Base-by-base conservation (phyloP, 192 early-diverging fungal genomes). In the Ambispora gerdemannii region DNA sequence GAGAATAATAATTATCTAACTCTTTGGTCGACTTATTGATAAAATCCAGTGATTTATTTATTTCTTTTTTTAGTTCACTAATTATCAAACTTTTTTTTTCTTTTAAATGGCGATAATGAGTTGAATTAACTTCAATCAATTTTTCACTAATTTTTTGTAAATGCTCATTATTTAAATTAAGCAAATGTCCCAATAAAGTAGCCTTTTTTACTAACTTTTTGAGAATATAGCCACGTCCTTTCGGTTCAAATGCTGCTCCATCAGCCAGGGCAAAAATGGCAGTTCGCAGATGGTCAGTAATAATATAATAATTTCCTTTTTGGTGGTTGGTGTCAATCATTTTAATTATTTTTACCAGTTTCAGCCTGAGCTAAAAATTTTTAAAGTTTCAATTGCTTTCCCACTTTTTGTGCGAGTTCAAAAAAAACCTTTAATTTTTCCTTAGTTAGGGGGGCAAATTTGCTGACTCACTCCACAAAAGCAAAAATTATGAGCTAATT, bases 101-200 rank as follows among this genome's bases (percentile, higher is more conserved):
- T 10, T 35, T 38, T 38, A 63, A 36, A 38, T 63, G 17, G 0
- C 0, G 0, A n/a, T 35, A 63, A 25, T 63, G 38, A 36, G 1
- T 15, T 2, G 61, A 63, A 63, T 63, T 63, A 63, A 63, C 25
- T 38, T 63, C 61, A 63, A 63, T 63, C 11, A 63, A 35, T n/a
- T 63, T 63, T 63, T 63, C 33, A 63, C 61, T 63, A 63, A 63
- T 36, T 63, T 63, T 63, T 63, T 38, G 15, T 63, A 63, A n/a
- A 13, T 63, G 1, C 25, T 63, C 4, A 3, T 4, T 1, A 63
- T 43, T 63, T 63, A 63, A 35, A 63, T 35, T 35, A 32, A 63
- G 13, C 28, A 63, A 38, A 38, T 63, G 15, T 4, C 19, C 61
- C 22, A 63, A 43, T 1, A 63, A 11, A 25, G 61, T 63, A 35